These are phyloP conservation scores for Gamarada debralockiae DNA, from an alignment of 495 filamentous ascomycete genomes.

Conservation along the genomic window DNA sequence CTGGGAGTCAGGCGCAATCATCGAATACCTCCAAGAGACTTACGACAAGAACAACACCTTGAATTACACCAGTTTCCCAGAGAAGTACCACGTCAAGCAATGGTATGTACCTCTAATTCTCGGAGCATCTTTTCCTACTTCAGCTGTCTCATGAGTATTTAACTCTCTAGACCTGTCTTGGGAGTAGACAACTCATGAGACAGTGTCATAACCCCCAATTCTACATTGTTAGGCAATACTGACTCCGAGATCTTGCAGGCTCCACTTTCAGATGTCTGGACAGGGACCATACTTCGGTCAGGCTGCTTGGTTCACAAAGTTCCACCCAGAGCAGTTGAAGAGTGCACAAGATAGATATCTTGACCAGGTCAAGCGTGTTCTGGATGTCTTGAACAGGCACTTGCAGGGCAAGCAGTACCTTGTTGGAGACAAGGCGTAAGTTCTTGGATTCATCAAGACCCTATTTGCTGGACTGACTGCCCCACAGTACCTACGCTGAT, in stretches of 20 bases:
- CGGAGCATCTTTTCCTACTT: no score
- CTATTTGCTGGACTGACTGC: background rate
- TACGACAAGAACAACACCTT: constrained; percentile 64
- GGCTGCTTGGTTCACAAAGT: constrained; percentile 47
- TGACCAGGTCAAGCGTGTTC: constrained; percentile 58
- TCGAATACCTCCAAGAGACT: constrained; percentile 65
- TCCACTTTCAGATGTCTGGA: constrained; percentile 45
- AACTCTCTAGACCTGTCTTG: no score
- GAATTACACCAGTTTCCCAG: constrained; percentile 39
- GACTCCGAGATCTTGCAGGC: no score
- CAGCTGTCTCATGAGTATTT: no score
- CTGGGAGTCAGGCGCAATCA: constrained; percentile 61
- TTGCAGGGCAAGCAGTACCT: constrained; percentile 44
- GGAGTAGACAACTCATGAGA: no score
- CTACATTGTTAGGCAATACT: no score
- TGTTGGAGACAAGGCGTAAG: constrained; percentile 42
- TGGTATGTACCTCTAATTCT: no score
- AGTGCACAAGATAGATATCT: constrained; percentile 56
- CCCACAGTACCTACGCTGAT: constrained; percentile 4
- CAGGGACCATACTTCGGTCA: constrained; percentile 70
- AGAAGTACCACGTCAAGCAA: constrained; percentile 54
- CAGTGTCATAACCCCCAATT: no score
- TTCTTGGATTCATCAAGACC: background rate
- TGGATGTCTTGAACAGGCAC: constrained; percentile 49
- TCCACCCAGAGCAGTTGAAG: constrained; percentile 52